Base-by-base conservation (phyloP, 1,139 yeast species). In the Hemisphaericaspora lyxosophila region DNA sequence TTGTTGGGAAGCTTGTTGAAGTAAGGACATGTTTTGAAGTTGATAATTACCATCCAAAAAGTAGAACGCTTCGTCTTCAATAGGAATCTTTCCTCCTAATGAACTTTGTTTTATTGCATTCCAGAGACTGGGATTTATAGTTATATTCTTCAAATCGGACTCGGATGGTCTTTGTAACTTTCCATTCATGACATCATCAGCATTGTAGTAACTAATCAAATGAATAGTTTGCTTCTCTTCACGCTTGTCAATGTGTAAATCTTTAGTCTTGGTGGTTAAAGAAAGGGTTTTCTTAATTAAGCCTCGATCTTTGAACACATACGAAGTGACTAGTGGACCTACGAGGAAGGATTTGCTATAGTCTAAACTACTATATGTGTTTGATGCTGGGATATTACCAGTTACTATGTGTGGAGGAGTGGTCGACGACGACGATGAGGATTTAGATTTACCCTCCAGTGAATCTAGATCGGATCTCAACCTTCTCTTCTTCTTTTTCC, bases 211-310 rank as follows among this genome's bases (percentile, higher is more conserved):
- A 14, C 90, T 80, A 6, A 89, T 80, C 38, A 89, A 62, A 55
- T 90, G 96, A 40, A 85, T 75, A 0, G 87, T 80, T 49, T 67
- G 73, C 36, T 57, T 63, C 36, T 58, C 67, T 6, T 52, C 54
- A 26, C 54, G 51, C 25, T 51, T 53, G 7, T 56, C 59, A 17
- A 62, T 39, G 34, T 62, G 61, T 19, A 64, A 54, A 12, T 78
- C 80, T 29, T 60, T 60, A 4, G 58, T 41, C 6, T 52, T 57
- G 14, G 72, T 64, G 14, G 59, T 75, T 13, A 88, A 67, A 4
- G 90, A 80, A 47, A 89, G 69, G 0, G 97, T 86, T 58, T 88
- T 88, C 59, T 89, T 89, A 43, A 88, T 79, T 34, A 89, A 70
- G 0, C 96, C 96, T 40, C 78, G 78, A 40, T 82, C 85, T 53